phyloP scores from a whole-genome alignment of 176 grass and related monocot species.

The Triticum dicoccoides region DNA sequence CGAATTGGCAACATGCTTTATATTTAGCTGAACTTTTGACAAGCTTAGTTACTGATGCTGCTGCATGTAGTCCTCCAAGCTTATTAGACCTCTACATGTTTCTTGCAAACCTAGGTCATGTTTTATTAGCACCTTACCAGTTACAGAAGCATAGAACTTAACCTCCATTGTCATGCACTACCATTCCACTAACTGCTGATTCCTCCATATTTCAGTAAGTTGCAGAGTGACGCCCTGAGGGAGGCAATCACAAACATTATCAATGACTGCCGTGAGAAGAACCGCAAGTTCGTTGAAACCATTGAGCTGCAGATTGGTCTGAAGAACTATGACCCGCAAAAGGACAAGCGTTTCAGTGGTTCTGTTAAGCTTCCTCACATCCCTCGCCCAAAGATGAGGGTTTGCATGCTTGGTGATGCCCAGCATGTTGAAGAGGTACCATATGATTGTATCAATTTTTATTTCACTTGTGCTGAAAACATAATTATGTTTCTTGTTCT shows the following conservation, averaged over 20 bases:
- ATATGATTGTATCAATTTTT: background rate
- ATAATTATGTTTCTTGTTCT: background rate
- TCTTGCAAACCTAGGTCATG: background rate
- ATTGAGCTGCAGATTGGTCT: conserved; percentile 71
- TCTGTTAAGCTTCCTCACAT: conserved; percentile 65
- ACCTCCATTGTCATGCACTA: background rate
- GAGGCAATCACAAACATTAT: conserved; percentile 50
- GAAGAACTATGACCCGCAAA: conserved; percentile 84
- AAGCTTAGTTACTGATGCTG: background rate
- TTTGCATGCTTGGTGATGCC: conserved; percentile 81
- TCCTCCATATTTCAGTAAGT: conserved; percentile 45
- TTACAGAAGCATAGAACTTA: background rate
- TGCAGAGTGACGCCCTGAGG: conserved; percentile 49
- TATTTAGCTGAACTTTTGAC: background rate
- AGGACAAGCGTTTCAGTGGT: conserved; percentile 76
- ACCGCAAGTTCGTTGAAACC: conserved; percentile 61
- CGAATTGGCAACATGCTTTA: background rate
- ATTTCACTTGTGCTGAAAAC: background rate
- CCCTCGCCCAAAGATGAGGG: conserved; percentile 77
- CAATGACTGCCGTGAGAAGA: conserved; percentile 48
- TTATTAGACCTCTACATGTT: background rate
- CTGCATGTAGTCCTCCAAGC: background rate
- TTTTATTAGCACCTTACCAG: background rate
- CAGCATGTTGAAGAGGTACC: conserved; percentile 73
- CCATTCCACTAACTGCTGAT: background rate